Evolutionary conservation across 192 early-diverging fungal genomes (phyloP).

Genomic region (Coemansia sp.): DNA sequence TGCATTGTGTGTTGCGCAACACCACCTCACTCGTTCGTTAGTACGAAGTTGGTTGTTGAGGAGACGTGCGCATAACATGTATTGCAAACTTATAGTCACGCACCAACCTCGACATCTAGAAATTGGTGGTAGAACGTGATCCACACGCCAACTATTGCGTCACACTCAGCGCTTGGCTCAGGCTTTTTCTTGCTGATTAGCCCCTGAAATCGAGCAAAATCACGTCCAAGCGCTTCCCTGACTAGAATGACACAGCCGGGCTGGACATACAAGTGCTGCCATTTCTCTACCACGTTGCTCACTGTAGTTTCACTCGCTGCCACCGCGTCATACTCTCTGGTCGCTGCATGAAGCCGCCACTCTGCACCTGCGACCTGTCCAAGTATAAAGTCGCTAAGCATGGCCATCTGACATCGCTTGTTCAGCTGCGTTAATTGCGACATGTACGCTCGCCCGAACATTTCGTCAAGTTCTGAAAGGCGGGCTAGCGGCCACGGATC

Average conservation of each 20-base stretch:
- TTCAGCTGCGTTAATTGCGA: constrained; percentile 10
- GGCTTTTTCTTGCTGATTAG: neutral
- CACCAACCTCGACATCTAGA: neutral
- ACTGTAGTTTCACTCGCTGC: neutral
- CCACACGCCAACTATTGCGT: constrained; percentile 10
- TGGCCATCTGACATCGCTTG: constrained; percentile 22
- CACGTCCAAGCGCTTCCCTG: constrained; percentile 5
- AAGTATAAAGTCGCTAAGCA: constrained; percentile 14
- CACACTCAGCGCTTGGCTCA: neutral
- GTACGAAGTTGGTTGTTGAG: neutral
- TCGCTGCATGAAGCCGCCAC: constrained; percentile 1
- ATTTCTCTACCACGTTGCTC: constrained; percentile 16
- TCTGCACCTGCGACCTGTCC: neutral
- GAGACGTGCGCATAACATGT: neutral
- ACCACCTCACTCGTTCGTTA: neutral
- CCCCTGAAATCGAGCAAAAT: neutral
- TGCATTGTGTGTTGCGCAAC: neutral
- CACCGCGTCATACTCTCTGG: neutral
- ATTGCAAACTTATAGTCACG: constrained; percentile 1
- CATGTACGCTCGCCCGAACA: constrained; percentile 5
- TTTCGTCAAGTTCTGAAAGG: neutral
- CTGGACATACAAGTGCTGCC: constrained; percentile 6
- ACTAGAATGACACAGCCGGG: neutral
- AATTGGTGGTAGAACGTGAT: constrained; percentile 11
- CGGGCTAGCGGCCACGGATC: constrained; percentile 6